Conservation (phyloP, 345 rosid genomes). For the Eucalyptus brandiana region DNA sequence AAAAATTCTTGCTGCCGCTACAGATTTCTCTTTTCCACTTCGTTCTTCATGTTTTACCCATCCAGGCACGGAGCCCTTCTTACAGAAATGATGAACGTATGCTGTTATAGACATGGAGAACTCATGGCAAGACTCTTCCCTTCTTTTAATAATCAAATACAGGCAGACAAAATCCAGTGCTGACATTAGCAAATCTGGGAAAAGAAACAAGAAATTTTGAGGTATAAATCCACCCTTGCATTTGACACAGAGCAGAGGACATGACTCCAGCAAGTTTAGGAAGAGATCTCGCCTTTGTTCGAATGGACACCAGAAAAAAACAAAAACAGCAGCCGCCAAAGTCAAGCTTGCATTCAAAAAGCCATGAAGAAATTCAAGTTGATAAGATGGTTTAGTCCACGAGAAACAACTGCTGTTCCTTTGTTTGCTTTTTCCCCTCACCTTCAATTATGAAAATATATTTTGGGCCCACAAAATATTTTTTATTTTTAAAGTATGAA, state of each 20-base stretch:
- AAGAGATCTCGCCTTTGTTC: neutral
- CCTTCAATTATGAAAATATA: neutral
- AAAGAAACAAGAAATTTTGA: neutral
- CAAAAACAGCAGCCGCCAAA: neutral
- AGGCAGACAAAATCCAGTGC: neutral
- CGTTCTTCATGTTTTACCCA: neutral
- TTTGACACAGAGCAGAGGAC: neutral
- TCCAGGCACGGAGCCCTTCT: neutral
- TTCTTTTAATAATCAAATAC: neutral
- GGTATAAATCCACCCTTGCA: neutral
- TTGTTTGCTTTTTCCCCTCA: neutral
- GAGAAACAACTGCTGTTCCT: neutral
- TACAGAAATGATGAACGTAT: neutral
- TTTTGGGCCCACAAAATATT: neutral
- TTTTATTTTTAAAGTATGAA: neutral
- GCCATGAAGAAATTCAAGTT: neutral
- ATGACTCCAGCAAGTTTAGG: neutral
- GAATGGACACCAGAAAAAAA: neutral
- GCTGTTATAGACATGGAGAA: neutral
- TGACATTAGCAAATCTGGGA: neutral
- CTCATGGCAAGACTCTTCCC: neutral
- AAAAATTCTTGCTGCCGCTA: neutral
- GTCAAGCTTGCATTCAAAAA: neutral
- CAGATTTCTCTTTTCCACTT: neutral
- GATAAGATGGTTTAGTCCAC: neutral